Conservation (phyloP, 2,329 filamentous ascomycete genomes). For the Cryphonectria radicalis region DNA sequence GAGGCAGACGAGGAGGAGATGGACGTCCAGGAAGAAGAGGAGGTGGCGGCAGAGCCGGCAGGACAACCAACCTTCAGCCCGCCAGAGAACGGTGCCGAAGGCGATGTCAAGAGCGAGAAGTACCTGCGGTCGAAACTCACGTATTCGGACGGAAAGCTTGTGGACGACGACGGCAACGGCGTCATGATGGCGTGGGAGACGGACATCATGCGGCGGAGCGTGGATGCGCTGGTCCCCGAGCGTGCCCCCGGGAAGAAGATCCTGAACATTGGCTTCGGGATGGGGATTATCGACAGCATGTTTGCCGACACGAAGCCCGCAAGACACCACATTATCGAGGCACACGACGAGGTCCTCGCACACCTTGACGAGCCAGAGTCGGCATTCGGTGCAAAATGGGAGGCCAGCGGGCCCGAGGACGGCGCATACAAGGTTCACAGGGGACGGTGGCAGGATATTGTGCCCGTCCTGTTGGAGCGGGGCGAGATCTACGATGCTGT, state of each 20-base stretch:
- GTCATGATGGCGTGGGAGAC: constrained; percentile 97
- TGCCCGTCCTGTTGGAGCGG: constrained; percentile 68
- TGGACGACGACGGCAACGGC: constrained; percentile 77
- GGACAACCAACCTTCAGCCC: constrained; percentile 40
- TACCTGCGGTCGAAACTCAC: constrained; percentile 72
- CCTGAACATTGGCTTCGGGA: constrained; percentile 87
- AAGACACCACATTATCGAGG: constrained; percentile 83
- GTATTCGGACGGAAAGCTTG: constrained; percentile 67
- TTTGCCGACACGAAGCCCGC: constrained; percentile 71
- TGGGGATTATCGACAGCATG: constrained; percentile 84
- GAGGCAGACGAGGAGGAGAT: constrained; percentile 24
- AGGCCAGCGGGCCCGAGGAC: constrained; percentile 56
- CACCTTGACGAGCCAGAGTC: constrained; percentile 58
- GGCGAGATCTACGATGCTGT: constrained; percentile 82
- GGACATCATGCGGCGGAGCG: constrained; percentile 80
- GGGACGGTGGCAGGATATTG: constrained; percentile 81
- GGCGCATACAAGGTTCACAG: constrained; percentile 75
- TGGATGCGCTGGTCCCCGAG: constrained; percentile 62
- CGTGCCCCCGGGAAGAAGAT: constrained; percentile 62
- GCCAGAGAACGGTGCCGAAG: constrained; percentile 43
- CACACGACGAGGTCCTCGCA: constrained; percentile 75
- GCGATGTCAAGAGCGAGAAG: constrained; percentile 63
- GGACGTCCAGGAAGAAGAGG: constrained; percentile 34
- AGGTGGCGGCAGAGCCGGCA: constrained; percentile 33
- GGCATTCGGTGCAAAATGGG: constrained; percentile 61